Conservation (phyloP, 2,329 filamentous ascomycete genomes). For the Graphiopsis chlorocephala region DNA sequence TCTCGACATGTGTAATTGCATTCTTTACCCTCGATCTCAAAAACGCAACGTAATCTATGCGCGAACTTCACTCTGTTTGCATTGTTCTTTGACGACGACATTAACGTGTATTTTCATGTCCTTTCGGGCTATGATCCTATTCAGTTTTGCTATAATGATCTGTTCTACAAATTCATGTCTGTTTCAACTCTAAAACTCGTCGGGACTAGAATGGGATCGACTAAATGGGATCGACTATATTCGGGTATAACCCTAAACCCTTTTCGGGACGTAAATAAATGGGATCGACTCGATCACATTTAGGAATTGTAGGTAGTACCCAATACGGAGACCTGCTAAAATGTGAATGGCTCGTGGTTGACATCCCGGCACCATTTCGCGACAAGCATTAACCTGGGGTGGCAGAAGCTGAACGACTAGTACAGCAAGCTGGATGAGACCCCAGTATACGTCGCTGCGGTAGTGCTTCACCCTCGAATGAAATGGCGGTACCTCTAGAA, state of each 20-base stretch:
- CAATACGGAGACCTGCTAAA: constrained; percentile 1
- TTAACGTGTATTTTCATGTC: neutral
- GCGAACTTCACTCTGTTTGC: neutral
- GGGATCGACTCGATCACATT: neutral
- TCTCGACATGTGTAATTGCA: constrained; percentile 12
- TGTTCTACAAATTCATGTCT: neutral
- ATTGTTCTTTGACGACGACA: neutral
- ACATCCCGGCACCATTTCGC: constrained; percentile 5
- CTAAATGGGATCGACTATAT: neutral
- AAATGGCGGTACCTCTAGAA: constrained; percentile 17
- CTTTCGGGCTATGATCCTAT: neutral
- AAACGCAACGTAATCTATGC: neutral
- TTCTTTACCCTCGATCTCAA: neutral
- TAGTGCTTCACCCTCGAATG: constrained; percentile 17
- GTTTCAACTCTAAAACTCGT: neutral
- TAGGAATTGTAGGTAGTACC: neutral
- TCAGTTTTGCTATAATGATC: neutral
- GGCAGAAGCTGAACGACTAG: constrained; percentile 15
- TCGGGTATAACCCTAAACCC: neutral
- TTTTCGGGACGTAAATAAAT: neutral
- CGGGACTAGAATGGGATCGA: neutral
- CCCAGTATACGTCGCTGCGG: constrained; percentile 14
- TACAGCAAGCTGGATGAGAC: constrained; percentile 13
- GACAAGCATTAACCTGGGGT: constrained; percentile 14
- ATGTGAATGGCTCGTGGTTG: constrained; percentile 7